These are phyloP conservation scores for Annulohypoxylon nitens DNA, from an alignment of 495 filamentous ascomycete genomes.

Conservation along the genomic window DNA sequence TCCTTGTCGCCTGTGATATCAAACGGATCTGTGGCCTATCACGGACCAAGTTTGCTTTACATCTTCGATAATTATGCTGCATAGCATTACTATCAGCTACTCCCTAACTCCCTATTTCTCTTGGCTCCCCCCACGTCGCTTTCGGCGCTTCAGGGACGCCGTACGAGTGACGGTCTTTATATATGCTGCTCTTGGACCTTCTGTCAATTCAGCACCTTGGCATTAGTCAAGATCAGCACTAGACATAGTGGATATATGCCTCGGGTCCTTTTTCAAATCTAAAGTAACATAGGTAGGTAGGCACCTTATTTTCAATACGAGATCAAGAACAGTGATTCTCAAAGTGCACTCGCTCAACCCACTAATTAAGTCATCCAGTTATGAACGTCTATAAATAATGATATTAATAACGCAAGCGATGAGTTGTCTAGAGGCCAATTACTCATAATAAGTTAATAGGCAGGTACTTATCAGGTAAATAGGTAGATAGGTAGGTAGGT, in stretches of 20 bases:
- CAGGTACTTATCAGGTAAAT: too few species aligned
- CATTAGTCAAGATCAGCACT: slow-evolving; percentile 33
- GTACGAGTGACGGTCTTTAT: slow-evolving; percentile 11
- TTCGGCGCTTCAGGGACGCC: slow-evolving; percentile 10
- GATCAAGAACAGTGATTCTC: neutral
- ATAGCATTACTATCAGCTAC: slow-evolving; percentile 25
- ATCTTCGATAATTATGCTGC: slow-evolving; percentile 18
- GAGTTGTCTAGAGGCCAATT: too few species aligned
- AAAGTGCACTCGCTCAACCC: too few species aligned
- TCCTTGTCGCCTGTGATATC: slow-evolving; percentile 27
- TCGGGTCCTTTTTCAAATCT: neutral
- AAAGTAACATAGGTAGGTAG: neutral
- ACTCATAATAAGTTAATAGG: too few species aligned
- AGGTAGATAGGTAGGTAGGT: too few species aligned
- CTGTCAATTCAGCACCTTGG: slow-evolving; percentile 23
- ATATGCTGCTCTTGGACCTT: neutral
- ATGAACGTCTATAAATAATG: too few species aligned
- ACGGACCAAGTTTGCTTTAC: slow-evolving; percentile 8
- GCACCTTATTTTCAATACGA: neutral
- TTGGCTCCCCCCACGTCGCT: slow-evolving; percentile 4
- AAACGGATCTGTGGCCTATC: slow-evolving; percentile 26
- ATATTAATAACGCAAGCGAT: too few species aligned
- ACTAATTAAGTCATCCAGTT: neutral
- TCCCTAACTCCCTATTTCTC: neutral
- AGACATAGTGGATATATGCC: neutral